Evolutionary conservation across 2,329 filamentous ascomycete species (phyloP).

Genomic region (Beauveria australis): DNA sequence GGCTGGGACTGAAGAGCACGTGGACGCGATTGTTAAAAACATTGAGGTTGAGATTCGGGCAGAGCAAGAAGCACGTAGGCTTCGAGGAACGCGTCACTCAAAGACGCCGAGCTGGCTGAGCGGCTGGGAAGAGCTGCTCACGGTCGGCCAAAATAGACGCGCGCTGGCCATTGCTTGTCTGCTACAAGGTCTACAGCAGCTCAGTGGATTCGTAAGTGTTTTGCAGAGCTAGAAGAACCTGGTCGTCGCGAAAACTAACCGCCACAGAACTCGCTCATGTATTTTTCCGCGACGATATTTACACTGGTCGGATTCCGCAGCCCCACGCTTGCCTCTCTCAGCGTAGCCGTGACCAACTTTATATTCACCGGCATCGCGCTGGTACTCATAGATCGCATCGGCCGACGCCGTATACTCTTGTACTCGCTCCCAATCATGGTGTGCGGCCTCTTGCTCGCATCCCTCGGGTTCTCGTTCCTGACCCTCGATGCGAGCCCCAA

Average conservation of each 20-base stretch:
- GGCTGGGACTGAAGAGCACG: constrained; percentile 35
- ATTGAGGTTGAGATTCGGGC: constrained; percentile 71
- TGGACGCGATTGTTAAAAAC: constrained; percentile 53
- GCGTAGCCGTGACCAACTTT: constrained; percentile 77
- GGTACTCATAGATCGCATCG: constrained; percentile 68
- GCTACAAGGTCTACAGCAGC: constrained; percentile 78
- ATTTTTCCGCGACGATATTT: constrained; percentile 80
- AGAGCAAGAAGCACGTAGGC: constrained; percentile 47
- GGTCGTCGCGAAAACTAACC: neutral
- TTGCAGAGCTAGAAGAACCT: neutral
- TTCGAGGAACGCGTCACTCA: constrained; percentile 22
- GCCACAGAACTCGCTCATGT: constrained; percentile 75
- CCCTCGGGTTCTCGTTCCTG: constrained; percentile 63
- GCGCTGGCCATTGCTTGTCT: constrained; percentile 80
- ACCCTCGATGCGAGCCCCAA: constrained; percentile 27
- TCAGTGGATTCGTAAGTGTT: constrained; percentile 68
- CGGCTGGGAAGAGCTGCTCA: constrained; percentile 45
- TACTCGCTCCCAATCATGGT: constrained; percentile 81
- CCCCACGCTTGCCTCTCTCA: constrained; percentile 71
- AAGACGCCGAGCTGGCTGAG: constrained; percentile 31
- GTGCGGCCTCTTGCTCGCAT: constrained; percentile 60
- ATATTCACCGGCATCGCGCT: constrained; percentile 69
- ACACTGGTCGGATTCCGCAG: constrained; percentile 67
- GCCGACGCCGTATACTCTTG: constrained; percentile 71
- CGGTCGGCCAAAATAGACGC: constrained; percentile 56